Conservation (phyloP, 139 green algal genomes). For the Volvox reticuliferus region DNA sequence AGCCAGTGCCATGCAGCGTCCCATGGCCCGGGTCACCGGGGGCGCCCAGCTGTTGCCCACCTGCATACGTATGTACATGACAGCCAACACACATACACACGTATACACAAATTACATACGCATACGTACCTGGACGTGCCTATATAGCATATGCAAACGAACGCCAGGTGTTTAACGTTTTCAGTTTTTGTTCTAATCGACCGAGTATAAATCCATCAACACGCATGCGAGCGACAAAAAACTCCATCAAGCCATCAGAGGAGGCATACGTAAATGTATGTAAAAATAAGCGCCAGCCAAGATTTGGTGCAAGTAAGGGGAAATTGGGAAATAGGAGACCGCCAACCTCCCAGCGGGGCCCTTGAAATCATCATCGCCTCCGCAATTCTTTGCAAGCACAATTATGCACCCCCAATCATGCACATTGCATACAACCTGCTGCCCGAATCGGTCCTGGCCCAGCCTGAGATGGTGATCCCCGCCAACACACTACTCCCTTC, state of each 20-base stretch:
- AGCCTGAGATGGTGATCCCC: no score
- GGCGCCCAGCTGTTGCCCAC: conserved; percentile 36
- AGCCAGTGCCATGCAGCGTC: conserved; percentile 7
- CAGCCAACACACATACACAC: no score
- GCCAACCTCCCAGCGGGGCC: not conserved
- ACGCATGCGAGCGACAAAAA: no score
- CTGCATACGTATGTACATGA: not conserved
- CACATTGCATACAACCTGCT: no score
- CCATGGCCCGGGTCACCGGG: not conserved
- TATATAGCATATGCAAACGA: not conserved
- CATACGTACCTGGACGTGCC: not conserved
- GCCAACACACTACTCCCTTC: not conserved
- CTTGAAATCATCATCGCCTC: not conserved
- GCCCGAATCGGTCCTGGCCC: not conserved
- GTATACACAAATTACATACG: not conserved
- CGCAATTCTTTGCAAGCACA: no score
- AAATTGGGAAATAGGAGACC: no score
- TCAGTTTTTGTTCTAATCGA: not conserved
- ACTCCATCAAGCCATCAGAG: no score
- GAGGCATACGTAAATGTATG: no score
- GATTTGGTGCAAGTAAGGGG: no score
- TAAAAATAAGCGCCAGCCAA: no score
- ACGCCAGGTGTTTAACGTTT: not conserved
- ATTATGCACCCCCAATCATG: no score
- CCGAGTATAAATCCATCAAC: no score